Conservation (phyloP, 2,329 filamentous ascomycete genomes). For the Colletotrichum sojae region DNA sequence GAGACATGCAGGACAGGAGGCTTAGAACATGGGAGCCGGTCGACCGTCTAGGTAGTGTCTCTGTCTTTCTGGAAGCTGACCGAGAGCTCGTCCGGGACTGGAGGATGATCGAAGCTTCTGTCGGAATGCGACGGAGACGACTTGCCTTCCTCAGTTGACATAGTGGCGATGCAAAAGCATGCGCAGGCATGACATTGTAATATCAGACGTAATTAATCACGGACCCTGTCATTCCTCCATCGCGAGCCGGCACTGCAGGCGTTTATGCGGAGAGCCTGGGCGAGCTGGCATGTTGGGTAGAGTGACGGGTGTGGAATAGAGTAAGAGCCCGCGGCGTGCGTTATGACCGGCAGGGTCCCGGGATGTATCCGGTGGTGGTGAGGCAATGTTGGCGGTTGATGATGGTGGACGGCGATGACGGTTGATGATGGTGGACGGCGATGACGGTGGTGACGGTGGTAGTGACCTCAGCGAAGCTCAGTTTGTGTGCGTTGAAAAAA, state of each 20-base stretch:
- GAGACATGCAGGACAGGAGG: neutral
- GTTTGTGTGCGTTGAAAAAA: neutral
- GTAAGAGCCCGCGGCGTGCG: constrained; percentile 18
- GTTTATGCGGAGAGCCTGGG: constrained; percentile 12
- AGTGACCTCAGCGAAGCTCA: constrained; percentile 18
- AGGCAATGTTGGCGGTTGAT: constrained; percentile 29
- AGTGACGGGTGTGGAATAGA: constrained; percentile 14
- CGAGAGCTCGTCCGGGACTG: neutral
- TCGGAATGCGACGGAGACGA: constrained; percentile 4
- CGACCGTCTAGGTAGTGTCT: neutral
- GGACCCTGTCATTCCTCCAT: constrained; percentile 19
- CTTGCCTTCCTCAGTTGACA: constrained; percentile 13
- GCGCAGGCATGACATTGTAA: constrained; percentile 36
- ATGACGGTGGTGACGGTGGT: constrained; percentile 26
- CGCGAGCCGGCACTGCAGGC: constrained; percentile 7
- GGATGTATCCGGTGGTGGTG: constrained; percentile 20
- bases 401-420: constrained; percentile 21
- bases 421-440: constrained; percentile 20
- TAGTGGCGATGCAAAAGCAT: constrained; percentile 15
- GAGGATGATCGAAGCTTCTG: neutral
- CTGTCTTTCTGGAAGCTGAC: constrained; percentile 21
- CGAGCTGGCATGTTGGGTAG: neutral
- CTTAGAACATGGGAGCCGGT: constrained; percentile 7
- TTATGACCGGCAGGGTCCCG: constrained; percentile 18
- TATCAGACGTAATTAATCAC: constrained; percentile 35